A percentile compares a stretch with the other conserved stretches of the same genome.
These are phyloP conservation scores for Castanea crenata DNA, from an alignment of 306 rosid species.

Conservation along the genomic window DNA sequence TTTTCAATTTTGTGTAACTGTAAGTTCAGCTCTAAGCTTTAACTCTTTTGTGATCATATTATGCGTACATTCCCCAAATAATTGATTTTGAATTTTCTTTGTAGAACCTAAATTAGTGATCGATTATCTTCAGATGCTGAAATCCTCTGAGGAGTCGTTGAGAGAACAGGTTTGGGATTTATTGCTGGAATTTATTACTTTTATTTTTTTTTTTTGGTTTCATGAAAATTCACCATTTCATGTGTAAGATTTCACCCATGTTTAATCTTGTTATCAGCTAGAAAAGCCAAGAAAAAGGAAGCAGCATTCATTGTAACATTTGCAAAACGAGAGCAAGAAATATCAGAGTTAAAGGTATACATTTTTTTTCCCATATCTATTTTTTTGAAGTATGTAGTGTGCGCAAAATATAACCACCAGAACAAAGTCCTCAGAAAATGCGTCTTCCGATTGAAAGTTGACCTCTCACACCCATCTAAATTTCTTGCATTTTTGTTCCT, in stretches of 20 bases:
- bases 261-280: constrained; percentile 47
- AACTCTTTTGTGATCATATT: constrained; percentile 1
- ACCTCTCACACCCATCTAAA: no score
- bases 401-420: no score
- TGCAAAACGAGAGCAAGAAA: constrained; percentile 94
- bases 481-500: no score
- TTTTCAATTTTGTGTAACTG: neutral
- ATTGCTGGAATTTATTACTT: neutral
- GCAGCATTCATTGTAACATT: constrained; percentile 90
- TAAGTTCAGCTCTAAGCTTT: neutral
- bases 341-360: constrained; percentile 85
- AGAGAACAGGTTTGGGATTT: constrained; percentile 72
- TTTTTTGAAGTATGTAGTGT: neutral
- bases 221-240: constrained; percentile 9
- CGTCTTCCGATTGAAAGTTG: no score
- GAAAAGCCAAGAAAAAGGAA: constrained; percentile 96
- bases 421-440: no score
- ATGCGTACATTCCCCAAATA: neutral
- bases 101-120: constrained; percentile 70
- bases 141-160: constrained; percentile 78
- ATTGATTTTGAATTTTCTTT: constrained; percentile 23
- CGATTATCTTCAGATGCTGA: constrained; percentile 75
- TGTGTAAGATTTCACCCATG: constrained; percentile 15
- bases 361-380: constrained; percentile 7
- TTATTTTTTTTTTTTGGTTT: constrained; percentile 1